Evolutionary conservation across 2,329 filamentous ascomycete genomes (phyloP).

Genomic region (Colletotrichum lini): DNA sequence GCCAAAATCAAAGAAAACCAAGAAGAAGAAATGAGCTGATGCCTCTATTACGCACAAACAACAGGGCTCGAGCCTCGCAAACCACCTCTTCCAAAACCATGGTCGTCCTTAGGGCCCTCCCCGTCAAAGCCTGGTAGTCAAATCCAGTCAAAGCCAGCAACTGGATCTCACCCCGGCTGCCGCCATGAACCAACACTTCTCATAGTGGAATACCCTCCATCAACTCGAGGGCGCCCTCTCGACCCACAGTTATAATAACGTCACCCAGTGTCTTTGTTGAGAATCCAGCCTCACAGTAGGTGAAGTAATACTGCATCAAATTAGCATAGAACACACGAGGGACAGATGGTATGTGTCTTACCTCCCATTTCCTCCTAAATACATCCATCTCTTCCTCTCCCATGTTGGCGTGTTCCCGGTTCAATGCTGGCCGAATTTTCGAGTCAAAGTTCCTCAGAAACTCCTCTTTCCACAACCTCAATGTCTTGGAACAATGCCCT

Average conservation of each 20-base stretch:
- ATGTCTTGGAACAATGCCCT: conserved; percentile 79
- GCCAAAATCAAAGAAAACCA: conserved; percentile 58
- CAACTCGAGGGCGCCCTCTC: conserved; percentile 76
- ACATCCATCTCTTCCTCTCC: conserved; percentile 74
- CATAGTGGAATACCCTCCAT: conserved; percentile 79
- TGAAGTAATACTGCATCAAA: conserved; percentile 76
- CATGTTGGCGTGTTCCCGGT: conserved; percentile 71
- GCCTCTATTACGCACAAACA: neutral
- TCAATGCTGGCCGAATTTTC: conserved; percentile 72
- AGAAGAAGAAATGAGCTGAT: conserved; percentile 57
- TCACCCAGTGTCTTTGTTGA: conserved; percentile 80
- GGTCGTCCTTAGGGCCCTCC: neutral
- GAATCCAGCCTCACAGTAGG: conserved; percentile 82
- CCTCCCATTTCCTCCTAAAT: conserved; percentile 81
- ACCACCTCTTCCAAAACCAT: neutral
- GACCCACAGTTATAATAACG: conserved; percentile 78
- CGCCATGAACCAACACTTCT: conserved; percentile 38
- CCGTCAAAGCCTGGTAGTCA: neutral
- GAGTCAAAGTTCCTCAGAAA: conserved; percentile 75
- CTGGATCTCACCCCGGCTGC: neutral
- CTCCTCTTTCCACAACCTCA: conserved; percentile 77
- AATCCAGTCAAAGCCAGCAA: neutral
- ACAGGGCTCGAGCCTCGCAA: neutral
- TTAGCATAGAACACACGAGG: conserved; percentile 36
- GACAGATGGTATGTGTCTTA: conserved; percentile 50